These are phyloP conservation scores for Ganoderma multipileum DNA, from an alignment of 1,284 basidiomycete species.

Conservation along the genomic window DNA sequence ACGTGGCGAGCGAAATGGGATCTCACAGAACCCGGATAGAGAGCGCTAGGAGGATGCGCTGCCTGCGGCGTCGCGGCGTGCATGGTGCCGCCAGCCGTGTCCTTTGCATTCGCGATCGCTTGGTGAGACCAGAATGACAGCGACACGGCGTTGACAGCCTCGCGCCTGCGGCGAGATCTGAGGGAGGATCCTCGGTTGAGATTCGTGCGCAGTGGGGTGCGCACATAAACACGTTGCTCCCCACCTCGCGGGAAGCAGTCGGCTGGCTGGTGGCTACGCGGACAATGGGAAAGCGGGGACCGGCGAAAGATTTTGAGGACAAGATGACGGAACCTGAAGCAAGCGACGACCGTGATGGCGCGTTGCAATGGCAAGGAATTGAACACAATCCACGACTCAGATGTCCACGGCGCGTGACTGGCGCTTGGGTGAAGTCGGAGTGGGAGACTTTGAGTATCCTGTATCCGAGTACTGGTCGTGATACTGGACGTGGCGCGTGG, in stretches of 20 bases:
- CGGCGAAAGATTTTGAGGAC: not conserved
- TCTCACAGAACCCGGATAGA: conserved; percentile 11
- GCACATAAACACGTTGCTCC: not conserved
- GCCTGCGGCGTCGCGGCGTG: not conserved
- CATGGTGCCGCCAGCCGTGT: not conserved
- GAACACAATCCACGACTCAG: not conserved
- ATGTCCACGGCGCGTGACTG: not conserved
- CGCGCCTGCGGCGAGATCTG: not conserved
- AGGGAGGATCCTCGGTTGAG: not conserved
- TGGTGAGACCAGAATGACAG: not conserved
- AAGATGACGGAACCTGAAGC: not conserved
- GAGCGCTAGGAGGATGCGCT: not conserved
- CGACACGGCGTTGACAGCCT: not conserved
- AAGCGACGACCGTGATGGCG: conserved; percentile 18
- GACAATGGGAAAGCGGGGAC: conserved; percentile 4
- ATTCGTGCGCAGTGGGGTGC: not conserved
- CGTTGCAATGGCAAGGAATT: conserved; percentile 7
- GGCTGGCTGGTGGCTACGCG: conserved; percentile 3
- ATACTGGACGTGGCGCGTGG: conserved; percentile 16
- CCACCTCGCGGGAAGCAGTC: not conserved
- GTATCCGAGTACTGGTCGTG: not conserved
- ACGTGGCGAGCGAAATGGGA: conserved; percentile 1
- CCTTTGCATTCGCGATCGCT: not conserved
- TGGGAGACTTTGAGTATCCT: conserved; percentile 1
- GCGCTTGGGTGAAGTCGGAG: not conserved